Conservation (phyloP, 177 flowering plant species). For the Telopea speciosissima region DNA sequence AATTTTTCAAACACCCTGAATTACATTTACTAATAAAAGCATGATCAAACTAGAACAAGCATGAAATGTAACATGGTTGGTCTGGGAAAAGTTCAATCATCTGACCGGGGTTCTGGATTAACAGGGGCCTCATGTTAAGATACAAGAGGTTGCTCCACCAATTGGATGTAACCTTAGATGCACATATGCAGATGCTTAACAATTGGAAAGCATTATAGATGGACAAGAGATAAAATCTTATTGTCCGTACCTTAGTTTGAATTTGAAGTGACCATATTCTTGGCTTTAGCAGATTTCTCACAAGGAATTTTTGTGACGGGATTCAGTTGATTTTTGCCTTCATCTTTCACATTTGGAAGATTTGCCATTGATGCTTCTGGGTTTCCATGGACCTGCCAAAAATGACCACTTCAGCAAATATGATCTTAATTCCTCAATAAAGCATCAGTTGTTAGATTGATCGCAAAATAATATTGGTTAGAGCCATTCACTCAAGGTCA, state of each 20-base stretch:
- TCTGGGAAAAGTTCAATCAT: neutral
- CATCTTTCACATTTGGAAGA: conserved; percentile 20
- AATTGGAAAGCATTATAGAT: no score
- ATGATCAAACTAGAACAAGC: neutral
- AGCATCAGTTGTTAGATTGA: neutral
- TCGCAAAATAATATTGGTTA: neutral
- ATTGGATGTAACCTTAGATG: neutral
- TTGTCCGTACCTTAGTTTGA: conserved; percentile 29
- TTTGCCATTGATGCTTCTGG: conserved; percentile 11
- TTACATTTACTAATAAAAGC: neutral
- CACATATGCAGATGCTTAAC: neutral
- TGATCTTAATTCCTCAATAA: no score
- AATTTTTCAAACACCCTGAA: no score
- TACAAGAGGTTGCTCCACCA: conserved; percentile 1
- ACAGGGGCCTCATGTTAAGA: neutral
- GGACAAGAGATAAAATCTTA: no score
- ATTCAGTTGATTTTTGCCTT: conserved; percentile 14
- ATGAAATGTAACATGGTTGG: no score
- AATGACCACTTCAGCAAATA: conserved; percentile 1
- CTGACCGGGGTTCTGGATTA: neutral
- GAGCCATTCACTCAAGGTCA: neutral
- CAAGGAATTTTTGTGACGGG: conserved; percentile 13
- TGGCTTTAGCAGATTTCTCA: conserved; percentile 17
- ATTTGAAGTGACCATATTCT: conserved; percentile 6
- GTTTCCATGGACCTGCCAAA: conserved; percentile 28